These are phyloP conservation scores for Abrus precatorius DNA, from an alignment of 306 rosid species.

Conservation along the genomic window DNA sequence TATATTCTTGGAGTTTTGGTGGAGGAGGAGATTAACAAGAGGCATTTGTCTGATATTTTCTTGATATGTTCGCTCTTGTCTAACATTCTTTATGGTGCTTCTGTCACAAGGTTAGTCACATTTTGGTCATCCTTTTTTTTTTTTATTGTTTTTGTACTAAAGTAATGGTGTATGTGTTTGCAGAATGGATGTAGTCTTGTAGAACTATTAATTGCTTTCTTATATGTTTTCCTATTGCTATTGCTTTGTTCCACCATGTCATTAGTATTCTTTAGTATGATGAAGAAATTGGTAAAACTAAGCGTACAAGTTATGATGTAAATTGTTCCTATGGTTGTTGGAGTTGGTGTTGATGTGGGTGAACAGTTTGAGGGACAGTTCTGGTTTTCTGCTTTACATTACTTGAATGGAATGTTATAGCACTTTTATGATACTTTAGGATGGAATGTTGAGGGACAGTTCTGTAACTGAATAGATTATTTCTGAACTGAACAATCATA, in stretches of 20 bases:
- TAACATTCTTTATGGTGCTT: constrained; percentile 70
- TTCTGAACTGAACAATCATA: background rate
- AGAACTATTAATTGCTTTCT: background rate
- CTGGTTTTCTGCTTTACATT: background rate
- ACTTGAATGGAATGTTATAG: constrained; percentile 11
- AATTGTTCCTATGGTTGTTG: constrained; percentile 9
- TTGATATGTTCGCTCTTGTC: constrained; percentile 73
- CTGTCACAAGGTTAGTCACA: constrained; percentile 68
- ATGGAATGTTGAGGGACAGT: too few species aligned
- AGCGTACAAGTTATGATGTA: background rate
- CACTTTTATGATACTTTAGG: background rate
- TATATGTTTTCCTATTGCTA: background rate
- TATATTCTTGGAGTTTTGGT: constrained; percentile 65
- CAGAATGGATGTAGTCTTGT: background rate
- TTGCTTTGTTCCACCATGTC: background rate
- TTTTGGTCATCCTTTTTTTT: constrained; percentile 26
- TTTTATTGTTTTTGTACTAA: constrained; percentile 12
- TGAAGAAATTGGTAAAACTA: background rate
- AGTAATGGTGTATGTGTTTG: constrained; percentile 30
- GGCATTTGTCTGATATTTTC: constrained; percentile 68
- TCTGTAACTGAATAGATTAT: background rate
- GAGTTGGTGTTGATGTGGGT: background rate
- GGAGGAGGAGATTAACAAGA: constrained; percentile 62
- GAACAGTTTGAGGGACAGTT: background rate
- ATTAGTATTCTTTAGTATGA: background rate